Evolutionary conservation across 2,329 filamentous ascomycete genomes (phyloP).

Genomic region (Ophiostoma triangulosporum): DNA sequence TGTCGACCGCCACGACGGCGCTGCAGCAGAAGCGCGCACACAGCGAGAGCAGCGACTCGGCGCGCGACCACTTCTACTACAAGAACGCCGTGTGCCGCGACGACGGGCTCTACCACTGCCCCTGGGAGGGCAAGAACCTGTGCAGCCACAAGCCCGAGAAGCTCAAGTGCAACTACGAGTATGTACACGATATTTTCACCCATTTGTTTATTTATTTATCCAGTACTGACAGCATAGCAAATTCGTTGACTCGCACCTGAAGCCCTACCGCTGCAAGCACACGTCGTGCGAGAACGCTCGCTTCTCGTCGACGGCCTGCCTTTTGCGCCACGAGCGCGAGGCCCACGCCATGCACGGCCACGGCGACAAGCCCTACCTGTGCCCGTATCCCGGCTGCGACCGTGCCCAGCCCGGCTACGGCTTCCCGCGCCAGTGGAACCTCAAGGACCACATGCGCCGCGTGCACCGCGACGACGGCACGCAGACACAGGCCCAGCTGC

Average conservation of each 20-base stretch:
- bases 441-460: conserved; percentile 92
- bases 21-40: conserved; percentile 32
- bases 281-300: conserved; percentile 69
- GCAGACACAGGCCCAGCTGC: not conserved
- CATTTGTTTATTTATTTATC: not conserved
- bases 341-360: conserved; percentile 93
- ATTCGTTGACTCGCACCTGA: conserved; percentile 91
- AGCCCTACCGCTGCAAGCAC: conserved; percentile 90
- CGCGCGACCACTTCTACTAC: conserved; percentile 57
- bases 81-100: conserved; percentile 46
- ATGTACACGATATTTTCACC: conserved; percentile 32
- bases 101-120: conserved; percentile 88
- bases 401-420: conserved; percentile 70
- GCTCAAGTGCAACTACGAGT: conserved; percentile 99
- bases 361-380: conserved; percentile 82
- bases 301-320: conserved; percentile 90
- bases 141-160: conserved; percentile 90
- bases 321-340: conserved; percentile 89
- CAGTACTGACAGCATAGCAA: conserved; percentile 51
- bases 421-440: conserved; percentile 91
- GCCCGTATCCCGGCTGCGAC: conserved; percentile 78
- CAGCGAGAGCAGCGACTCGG: conserved; percentile 26
- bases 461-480: conserved; percentile 57
- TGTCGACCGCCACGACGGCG: conserved; percentile 20
- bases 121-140: conserved; percentile 54